phyloP scores from a whole-genome alignment of 352 stramenopile species.

The Plasmopara halstedii region DNA sequence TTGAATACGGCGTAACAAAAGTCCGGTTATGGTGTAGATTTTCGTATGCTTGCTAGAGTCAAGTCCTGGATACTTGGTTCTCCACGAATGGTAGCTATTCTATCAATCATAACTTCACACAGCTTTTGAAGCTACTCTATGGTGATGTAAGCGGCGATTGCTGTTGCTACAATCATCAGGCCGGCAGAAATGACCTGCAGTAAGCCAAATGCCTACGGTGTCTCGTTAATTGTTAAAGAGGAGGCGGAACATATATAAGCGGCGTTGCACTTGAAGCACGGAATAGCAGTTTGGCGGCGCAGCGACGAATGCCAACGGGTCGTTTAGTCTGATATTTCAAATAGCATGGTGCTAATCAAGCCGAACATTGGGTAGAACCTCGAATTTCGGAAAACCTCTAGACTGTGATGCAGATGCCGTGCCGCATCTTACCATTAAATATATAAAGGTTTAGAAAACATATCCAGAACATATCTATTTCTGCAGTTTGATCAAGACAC shows the following conservation, averaged over 20 bases:
- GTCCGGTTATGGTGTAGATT: no score
- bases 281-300: no score
- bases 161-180: no score
- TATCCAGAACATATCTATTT: background rate
- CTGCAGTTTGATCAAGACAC: background rate
- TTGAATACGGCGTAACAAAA: no score
- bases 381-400: background rate
- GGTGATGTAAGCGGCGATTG: slow-evolving; percentile 82
- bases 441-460: background rate
- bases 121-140: slow-evolving; percentile 92
- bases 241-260: no score
- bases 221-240: no score
- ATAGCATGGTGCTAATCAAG: no score
- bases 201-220: no score
- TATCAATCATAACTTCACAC: slow-evolving; percentile 90
- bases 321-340: no score
- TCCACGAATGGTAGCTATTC: slow-evolving; percentile 93
- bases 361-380: background rate
- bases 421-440: background rate
- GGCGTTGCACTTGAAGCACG: no score
- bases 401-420: background rate
- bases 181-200: background rate
- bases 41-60: slow-evolving; percentile 95
- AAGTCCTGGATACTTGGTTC: slow-evolving; percentile 91
- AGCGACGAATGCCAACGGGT: no score